These are phyloP conservation scores for Fusarium torreyae DNA, from an alignment of 2,329 filamentous ascomycete genomes.

Conservation along the genomic window DNA sequence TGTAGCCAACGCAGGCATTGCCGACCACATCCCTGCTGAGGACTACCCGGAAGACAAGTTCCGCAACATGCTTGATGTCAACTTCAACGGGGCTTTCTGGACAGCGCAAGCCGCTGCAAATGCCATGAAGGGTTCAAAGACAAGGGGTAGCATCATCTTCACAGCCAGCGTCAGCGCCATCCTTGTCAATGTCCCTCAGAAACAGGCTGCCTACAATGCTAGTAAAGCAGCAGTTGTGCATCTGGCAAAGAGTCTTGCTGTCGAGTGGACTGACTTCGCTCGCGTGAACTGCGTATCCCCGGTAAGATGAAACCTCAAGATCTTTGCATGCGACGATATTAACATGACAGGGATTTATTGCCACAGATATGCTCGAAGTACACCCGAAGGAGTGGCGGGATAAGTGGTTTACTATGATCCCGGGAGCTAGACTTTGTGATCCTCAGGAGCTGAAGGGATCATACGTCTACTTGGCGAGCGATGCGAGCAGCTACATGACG, in stretches of 20 bases:
- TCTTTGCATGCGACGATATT: not conserved
- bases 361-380: slow-evolving; percentile 43
- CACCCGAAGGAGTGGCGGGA: slow-evolving; percentile 43
- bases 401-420: slow-evolving; percentile 42
- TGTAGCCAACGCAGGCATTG: slow-evolving; percentile 61
- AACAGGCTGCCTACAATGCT: slow-evolving; percentile 60
- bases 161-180: slow-evolving; percentile 58
- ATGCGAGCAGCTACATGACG: slow-evolving; percentile 60
- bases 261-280: slow-evolving; percentile 61
- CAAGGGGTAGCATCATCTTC: slow-evolving; percentile 57
- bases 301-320: slow-evolving; percentile 38
- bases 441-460: slow-evolving; percentile 55
- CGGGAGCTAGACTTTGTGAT: slow-evolving; percentile 47
- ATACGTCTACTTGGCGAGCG: slow-evolving; percentile 58
- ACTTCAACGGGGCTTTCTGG: slow-evolving; percentile 61
- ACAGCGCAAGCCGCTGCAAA: slow-evolving; percentile 59
- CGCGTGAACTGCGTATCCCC: slow-evolving; percentile 60
- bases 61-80: slow-evolving; percentile 57
- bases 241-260: slow-evolving; percentile 58
- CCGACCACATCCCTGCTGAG: slow-evolving; percentile 54
- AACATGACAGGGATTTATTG: slow-evolving; percentile 36
- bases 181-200: slow-evolving; percentile 60
- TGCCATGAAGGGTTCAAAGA: slow-evolving; percentile 54
- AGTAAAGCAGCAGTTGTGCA: slow-evolving; percentile 61
- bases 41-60: slow-evolving; percentile 60